Evolutionary conservation across 2,329 filamentous ascomycete genomes (phyloP).

Genomic region (Cladobotryum mycophilum): DNA sequence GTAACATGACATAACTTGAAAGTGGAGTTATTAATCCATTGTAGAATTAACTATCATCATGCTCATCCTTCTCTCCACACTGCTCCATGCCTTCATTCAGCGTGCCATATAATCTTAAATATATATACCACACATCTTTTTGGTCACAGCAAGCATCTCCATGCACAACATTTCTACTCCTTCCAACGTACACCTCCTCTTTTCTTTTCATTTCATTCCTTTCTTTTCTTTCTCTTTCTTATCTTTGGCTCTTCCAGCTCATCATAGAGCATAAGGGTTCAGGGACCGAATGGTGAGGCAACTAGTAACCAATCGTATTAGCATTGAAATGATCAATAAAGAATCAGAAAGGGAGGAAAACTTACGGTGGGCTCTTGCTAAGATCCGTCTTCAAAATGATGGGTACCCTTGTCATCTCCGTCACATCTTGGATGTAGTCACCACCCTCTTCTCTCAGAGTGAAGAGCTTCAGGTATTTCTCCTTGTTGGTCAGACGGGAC

Average conservation of each 20-base stretch:
- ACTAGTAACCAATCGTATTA: constrained; percentile 35
- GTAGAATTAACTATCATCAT: not conserved
- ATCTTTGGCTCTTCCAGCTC: not conserved
- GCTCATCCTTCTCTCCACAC: not conserved
- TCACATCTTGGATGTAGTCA: constrained; percentile 96
- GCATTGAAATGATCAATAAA: constrained; percentile 8
- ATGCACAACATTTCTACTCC: not conserved
- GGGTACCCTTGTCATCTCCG: constrained; percentile 95
- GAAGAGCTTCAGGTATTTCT: constrained; percentile 92
- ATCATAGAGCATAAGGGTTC: constrained; percentile 66
- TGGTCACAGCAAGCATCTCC: constrained; percentile 6
- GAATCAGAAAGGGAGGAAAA: constrained; percentile 27
- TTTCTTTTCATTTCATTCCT: not conserved
- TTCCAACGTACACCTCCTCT: not conserved
- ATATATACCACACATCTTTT: constrained; percentile 16
- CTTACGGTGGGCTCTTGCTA: constrained; percentile 98
- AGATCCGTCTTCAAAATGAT: constrained; percentile 98
- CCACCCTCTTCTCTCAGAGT: constrained; percentile 84
- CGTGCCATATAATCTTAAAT: constrained; percentile 12
- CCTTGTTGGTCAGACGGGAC: constrained; percentile 80
- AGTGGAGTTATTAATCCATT: not conserved
- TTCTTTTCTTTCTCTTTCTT: not conserved
- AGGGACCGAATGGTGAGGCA: constrained; percentile 79
- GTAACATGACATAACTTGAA: not conserved
- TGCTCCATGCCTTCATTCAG: not conserved